Evolutionary conservation across 352 stramenopile genomes (phyloP).

Genomic region (Blastocystis sp.): DNA sequence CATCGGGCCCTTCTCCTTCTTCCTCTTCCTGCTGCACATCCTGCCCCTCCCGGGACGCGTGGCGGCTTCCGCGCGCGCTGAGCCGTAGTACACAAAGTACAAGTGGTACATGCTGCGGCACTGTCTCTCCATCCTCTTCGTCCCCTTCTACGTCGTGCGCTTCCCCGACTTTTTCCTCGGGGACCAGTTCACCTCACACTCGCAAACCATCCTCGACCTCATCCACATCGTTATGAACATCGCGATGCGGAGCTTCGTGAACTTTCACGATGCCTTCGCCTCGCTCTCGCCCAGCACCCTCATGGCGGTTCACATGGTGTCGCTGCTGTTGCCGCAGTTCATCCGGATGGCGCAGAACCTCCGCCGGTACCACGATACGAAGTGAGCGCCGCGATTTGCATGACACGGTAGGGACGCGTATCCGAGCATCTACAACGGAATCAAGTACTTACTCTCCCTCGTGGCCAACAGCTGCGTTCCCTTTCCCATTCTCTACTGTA

Average conservation of each 20-base stretch:
- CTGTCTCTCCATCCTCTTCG: constrained; percentile 50
- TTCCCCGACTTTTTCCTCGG: constrained; percentile 65
- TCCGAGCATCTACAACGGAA: constrained; percentile 64
- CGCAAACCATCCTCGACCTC: constrained; percentile 44
- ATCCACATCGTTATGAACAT: constrained; percentile 43
- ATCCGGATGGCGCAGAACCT: constrained; percentile 57
- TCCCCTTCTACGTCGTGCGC: constrained; percentile 51
- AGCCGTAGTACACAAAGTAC: background rate
- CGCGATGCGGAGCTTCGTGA: background rate
- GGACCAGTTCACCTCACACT: constrained; percentile 59
- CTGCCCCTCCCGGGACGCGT: constrained; percentile 19
- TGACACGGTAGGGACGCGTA: background rate
- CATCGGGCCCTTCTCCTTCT: constrained; percentile 30
- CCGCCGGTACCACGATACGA: constrained; percentile 51
- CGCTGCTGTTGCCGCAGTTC: constrained; percentile 39
- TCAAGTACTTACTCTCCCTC: constrained; percentile 58
- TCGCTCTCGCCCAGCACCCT: background rate
- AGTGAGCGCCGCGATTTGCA: background rate
- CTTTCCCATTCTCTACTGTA: constrained; percentile 7
- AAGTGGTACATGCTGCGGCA: constrained; percentile 63
- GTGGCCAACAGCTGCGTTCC: constrained; percentile 17
- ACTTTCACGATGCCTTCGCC: constrained; percentile 15
- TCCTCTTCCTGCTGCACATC: constrained; percentile 4
- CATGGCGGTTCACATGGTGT: background rate
- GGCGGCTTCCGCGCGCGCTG: background rate